Conservation (phyloP, 176 grass and related monocot species). For the Aegilops tauschii region DNA sequence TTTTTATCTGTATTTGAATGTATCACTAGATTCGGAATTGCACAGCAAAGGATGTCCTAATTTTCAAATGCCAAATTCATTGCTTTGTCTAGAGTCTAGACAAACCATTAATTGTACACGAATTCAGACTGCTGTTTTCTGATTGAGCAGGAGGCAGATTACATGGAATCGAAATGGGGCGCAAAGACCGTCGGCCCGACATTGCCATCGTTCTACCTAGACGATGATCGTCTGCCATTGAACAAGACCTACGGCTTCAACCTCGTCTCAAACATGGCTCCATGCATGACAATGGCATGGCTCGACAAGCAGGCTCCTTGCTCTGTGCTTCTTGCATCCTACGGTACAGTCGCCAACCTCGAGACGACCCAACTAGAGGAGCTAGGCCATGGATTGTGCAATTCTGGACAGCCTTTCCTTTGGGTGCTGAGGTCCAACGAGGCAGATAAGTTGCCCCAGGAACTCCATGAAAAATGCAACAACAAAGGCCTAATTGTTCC, state of each 20-base stretch:
- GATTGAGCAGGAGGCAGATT: constrained; percentile 20
- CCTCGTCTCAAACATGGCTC: too few relatives aligned
- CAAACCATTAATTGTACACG: too few relatives aligned
- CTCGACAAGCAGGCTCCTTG: not conserved
- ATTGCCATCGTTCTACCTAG: constrained; percentile 22
- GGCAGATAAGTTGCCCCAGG: too few relatives aligned
- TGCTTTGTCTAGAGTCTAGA: too few relatives aligned
- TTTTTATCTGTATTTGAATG: too few relatives aligned
- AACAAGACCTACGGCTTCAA: not conserved
- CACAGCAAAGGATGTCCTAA: too few relatives aligned
- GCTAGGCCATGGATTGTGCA: constrained; percentile 7
- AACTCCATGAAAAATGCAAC: too few relatives aligned
- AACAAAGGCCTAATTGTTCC: too few relatives aligned
- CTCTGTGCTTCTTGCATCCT: constrained; percentile 32
- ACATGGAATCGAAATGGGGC: not conserved
- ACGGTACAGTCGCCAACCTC: constrained; percentile 20
- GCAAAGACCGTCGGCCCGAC: constrained; percentile 37
- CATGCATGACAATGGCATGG: not conserved
- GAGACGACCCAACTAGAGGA: not conserved
- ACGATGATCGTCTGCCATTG: not conserved
- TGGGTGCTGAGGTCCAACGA: not conserved
- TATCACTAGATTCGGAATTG: too few relatives aligned
- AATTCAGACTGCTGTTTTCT: too few relatives aligned
- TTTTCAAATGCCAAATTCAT: too few relatives aligned
- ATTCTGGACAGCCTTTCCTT: not conserved